Percentiles rank a stretch among this genome's conserved stretches.
These are phyloP conservation scores for Mycena citricolor DNA, from an alignment of 1,284 basidiomycete genomes.

Conservation along the genomic window DNA sequence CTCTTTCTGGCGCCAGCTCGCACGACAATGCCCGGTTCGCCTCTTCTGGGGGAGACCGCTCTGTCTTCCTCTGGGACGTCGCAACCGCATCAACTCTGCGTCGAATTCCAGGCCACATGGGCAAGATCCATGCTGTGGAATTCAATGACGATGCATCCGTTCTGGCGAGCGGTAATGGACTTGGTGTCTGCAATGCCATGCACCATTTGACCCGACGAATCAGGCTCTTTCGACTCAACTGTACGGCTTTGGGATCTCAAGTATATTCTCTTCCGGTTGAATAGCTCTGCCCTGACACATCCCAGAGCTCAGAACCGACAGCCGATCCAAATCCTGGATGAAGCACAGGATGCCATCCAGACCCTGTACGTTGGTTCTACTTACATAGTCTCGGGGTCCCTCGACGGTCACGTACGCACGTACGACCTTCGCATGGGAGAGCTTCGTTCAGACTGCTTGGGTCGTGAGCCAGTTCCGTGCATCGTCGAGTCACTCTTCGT, in stretches of 20 bases:
- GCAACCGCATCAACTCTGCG: conserved; percentile 80
- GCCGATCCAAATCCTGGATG: conserved; percentile 89
- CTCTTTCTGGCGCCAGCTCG: conserved; percentile 49
- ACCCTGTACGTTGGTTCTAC: conserved; percentile 66
- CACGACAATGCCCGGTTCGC: conserved; percentile 94
- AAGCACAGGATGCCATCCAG: conserved; percentile 89
- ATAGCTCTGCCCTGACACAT: conserved; percentile 1
- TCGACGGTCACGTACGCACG: conserved; percentile 89
- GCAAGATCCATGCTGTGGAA: conserved; percentile 88
- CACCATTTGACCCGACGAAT: conserved; percentile 1
- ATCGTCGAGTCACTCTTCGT: conserved; percentile 4
- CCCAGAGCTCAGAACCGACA: conserved; percentile 73
- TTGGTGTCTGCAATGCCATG: background rate
- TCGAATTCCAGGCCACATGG: conserved; percentile 84
- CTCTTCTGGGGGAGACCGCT: conserved; percentile 90
- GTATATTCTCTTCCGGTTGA: conserved; percentile 37
- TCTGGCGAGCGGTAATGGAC: conserved; percentile 74
- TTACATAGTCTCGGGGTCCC: conserved; percentile 78
- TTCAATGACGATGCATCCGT: conserved; percentile 87
- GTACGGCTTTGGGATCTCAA: conserved; percentile 88
- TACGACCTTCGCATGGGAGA: conserved; percentile 95
- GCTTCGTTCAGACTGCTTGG: conserved; percentile 85
- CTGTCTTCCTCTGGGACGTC: conserved; percentile 96
- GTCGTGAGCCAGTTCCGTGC: conserved; percentile 58
- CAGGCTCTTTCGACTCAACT: conserved; percentile 87